Evolutionary conservation across 768 basidiomycete species (phyloP), one percentile per base, ranked within the genome.

Genomic region (Mycena haematopus): DNA sequence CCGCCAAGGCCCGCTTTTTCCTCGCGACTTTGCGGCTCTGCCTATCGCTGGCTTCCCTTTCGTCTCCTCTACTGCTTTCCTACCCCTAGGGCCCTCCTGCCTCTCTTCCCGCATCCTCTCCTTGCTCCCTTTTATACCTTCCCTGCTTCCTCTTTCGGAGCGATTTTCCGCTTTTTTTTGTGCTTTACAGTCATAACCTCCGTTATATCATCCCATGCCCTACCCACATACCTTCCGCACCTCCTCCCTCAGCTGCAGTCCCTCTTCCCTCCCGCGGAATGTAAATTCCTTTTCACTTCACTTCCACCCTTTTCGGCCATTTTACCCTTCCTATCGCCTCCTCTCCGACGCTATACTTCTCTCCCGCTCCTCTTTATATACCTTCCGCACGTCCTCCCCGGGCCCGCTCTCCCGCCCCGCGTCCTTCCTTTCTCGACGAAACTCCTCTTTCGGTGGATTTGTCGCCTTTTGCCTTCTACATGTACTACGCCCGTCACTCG

Each of bases 21-120:
- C 13, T 11, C 44, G 55, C 33, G 47, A 57, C 56, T 27, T 58
- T 49, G 47, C 46, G 24, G 31, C 24, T 25, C 14, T 36, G 19
- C 9, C 56, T 1, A 17, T 6, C 4, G 11, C 14, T 38, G 27
- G 6, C 42, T n/a, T 24, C 21, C 29, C 9, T 33, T 56, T 56
- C 10, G 19, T 22, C 3, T 40, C 36, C n/a, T 9, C 40, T 40
- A 33, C 17, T 19, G 7, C 29, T 38, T 31, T 14, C 50, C n/a
- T 13, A 17, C 31, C 14, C n/a, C n/a, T n/a, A n/a, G n/a, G n/a
- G 35, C 45, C 35, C 55, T 42, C 44, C 42, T 3, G 6, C 27
- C 21, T 42, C 31, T 6, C 29, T 19, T 36, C 29, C 45, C 44
- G 33, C 33, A 35, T 33, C n/a, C 29, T 33, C 40, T 25, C 47